Evolutionary conservation across 192 early-diverging fungal genomes (phyloP).

Genomic region (Phlyctochytrium planicorne): DNA sequence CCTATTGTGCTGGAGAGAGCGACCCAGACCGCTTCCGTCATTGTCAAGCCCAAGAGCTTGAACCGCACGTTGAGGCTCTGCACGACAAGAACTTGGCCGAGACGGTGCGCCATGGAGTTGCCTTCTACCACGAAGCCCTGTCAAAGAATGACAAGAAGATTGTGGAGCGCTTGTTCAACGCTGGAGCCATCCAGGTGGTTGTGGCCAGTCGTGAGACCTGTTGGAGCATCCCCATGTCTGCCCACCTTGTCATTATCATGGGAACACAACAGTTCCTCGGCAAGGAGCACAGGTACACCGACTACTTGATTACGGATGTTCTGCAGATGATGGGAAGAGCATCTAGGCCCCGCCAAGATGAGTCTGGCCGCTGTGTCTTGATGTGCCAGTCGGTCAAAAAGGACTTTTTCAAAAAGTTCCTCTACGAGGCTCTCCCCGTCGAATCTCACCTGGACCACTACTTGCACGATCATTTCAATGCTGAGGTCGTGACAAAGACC

Average conservation of each 20-base stretch:
- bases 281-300: slow-evolving; percentile 92
- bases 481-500: slow-evolving; percentile 91
- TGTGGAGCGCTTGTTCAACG: slow-evolving; percentile 73
- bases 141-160: slow-evolving; percentile 67
- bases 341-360: slow-evolving; percentile 56
- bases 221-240: slow-evolving; percentile 83
- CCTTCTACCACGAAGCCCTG: slow-evolving; percentile 90
- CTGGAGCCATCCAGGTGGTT: slow-evolving; percentile 81
- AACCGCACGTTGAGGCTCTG: slow-evolving; percentile 59
- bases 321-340: slow-evolving; percentile 99
- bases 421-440: slow-evolving; percentile 93
- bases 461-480: slow-evolving; percentile 96
- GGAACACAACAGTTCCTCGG: slow-evolving; percentile 95
- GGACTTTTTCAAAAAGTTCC: slow-evolving; percentile 97
- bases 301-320: slow-evolving; percentile 93
- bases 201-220: slow-evolving; percentile 89
- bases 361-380: slow-evolving; percentile 74
- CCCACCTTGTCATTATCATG: slow-evolving; percentile 90
- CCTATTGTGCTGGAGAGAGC: slow-evolving; percentile 77
- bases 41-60: slow-evolving; percentile 63
- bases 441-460: slow-evolving; percentile 93
- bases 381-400: slow-evolving; percentile 96
- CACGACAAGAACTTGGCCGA: slow-evolving; percentile 73
- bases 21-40: slow-evolving; percentile 72
- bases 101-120: slow-evolving; percentile 77